Evolutionary conservation across 768 basidiomycete genomes (phyloP), one percentile per base, ranked within the genome.

Genomic region (Boletus reticuloceps): DNA sequence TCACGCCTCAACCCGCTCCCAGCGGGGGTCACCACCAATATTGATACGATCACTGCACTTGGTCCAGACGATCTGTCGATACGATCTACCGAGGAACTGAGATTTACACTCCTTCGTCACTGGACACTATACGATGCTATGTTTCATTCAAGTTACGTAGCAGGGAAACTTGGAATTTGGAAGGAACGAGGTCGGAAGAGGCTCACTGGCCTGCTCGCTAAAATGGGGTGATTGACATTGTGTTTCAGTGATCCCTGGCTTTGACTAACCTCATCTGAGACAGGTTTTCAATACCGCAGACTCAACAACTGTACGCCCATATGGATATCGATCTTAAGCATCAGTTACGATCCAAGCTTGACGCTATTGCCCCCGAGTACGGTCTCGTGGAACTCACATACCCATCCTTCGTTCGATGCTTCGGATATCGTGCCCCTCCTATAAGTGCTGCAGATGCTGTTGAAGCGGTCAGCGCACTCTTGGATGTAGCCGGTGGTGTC

Each of bases 121-220:
- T 99, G 97, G 97, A 98, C 89, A 31, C 74, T 99, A 44, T 98
- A 98, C 67, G 97, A 99, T 66, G 86, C 95, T 12, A 98, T 99
- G 97, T 87, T 88, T 64, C 96, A 99, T 70, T 97, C 94, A 4
- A 91, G 90, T 54, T 99, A 98, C 64, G 88, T 99, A 17, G 95
- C 94, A 8, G 88, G 91, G 48, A 94, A 93, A 70, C 80, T 99
- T 55, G 94, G 94, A 4, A 91, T 96, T 52, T 98, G 97, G 97
- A 94, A 90, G 66, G 96, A 98, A 69, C 82, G 85, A 51, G 97
- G 97, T 20, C 80, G 90, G 57, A 95, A 94, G 69, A 82, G 86
- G 59, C 74, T 99, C 52, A 91, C 88, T 1, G 97, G 96, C 9
- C 75, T 99, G 47, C 76, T 99, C 22, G 97, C 97, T 16, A 98